Evolutionary conservation across 306 rosid species (phyloP).

Genomic region (Sicyos baderoa): DNA sequence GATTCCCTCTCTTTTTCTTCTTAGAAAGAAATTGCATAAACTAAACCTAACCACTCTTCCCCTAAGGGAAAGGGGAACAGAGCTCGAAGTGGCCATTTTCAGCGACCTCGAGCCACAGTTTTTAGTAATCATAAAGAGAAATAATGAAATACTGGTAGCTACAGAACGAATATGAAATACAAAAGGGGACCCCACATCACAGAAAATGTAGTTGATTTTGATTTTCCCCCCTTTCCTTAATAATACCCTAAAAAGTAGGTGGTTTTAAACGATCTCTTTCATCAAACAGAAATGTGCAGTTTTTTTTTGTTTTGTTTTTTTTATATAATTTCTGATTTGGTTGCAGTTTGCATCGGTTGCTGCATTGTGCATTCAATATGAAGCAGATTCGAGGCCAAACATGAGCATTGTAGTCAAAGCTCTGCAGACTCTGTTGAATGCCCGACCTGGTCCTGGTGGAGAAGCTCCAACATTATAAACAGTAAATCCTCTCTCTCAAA

Average conservation of each 20-base stretch:
- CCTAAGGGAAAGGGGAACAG: no score
- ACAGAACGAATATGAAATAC: conserved; percentile 3
- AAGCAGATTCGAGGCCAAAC: conserved; percentile 88
- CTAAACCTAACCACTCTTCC: not conserved
- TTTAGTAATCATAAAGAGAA: not conserved
- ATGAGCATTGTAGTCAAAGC: conserved; percentile 97
- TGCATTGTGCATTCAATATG: conserved; percentile 78
- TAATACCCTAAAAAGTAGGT: not conserved
- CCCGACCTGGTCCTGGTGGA: conserved; percentile 62
- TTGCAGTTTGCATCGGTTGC: conserved; percentile 87
- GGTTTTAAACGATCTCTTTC: not conserved
- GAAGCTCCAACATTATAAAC: conserved; percentile 42
- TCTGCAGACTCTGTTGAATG: conserved; percentile 67
- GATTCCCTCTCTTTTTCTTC: no score
- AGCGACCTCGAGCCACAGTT: no score
- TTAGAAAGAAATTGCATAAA: no score
- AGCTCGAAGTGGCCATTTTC: no score
- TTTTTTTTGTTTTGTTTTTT: no score
- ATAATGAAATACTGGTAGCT: not conserved
- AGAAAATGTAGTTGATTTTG: not conserved
- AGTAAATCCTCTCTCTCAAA: not conserved
- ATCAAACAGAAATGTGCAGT: not conserved
- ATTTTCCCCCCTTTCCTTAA: not conserved
- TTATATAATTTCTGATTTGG: not conserved
- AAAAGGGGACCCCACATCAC: not conserved